A percentile compares a stretch with the other conserved stretches of the same genome.
Evolutionary conservation across 495 filamentous ascomycete genomes (phyloP).

Genomic region (Aspergillus baeticus): DNA sequence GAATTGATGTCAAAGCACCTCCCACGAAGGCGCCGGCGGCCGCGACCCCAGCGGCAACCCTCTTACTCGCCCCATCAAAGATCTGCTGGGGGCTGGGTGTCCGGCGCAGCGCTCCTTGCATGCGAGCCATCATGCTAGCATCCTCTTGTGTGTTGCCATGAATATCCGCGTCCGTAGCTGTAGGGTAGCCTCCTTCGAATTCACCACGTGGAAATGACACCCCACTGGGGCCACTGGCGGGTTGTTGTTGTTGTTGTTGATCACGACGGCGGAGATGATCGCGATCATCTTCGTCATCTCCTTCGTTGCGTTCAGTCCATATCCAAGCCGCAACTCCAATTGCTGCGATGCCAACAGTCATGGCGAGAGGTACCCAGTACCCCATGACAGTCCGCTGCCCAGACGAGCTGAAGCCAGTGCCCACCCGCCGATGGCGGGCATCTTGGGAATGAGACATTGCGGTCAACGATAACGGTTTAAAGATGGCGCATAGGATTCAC

Average conservation of each 20-base stretch:
- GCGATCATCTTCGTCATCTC: constrained; percentile 61
- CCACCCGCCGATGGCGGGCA: constrained; percentile 52
- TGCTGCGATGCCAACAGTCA: constrained; percentile 83
- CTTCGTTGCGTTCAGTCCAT: constrained; percentile 82
- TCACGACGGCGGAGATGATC: constrained; percentile 47
- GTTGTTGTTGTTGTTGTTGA: constrained; percentile 17
- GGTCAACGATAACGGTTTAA: constrained; percentile 28
- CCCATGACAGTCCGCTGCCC: constrained; percentile 66
- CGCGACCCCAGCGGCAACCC: constrained; percentile 73
- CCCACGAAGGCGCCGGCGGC: constrained; percentile 81
- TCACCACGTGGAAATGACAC: constrained; percentile 29
- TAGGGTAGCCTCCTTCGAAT: constrained; percentile 31
- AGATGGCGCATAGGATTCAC: constrained; percentile 32
- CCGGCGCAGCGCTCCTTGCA: constrained; percentile 79
- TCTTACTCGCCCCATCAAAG: constrained; percentile 73
- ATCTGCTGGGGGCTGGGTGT: constrained; percentile 90
- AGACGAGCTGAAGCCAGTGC: constrained; percentile 51
- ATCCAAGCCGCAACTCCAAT: constrained; percentile 85
- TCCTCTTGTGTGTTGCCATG: constrained; percentile 44
- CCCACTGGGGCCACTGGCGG: constrained; percentile 27
- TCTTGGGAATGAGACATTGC: constrained; percentile 80
- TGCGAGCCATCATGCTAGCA: constrained; percentile 68
- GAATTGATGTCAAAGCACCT: constrained; percentile 76
- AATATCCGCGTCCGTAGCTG: constrained; percentile 29
- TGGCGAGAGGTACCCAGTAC: constrained; percentile 81